Evolutionary conservation across 106 monocot species (phyloP).

Genomic region (Alisma plantagoaquatica): DNA sequence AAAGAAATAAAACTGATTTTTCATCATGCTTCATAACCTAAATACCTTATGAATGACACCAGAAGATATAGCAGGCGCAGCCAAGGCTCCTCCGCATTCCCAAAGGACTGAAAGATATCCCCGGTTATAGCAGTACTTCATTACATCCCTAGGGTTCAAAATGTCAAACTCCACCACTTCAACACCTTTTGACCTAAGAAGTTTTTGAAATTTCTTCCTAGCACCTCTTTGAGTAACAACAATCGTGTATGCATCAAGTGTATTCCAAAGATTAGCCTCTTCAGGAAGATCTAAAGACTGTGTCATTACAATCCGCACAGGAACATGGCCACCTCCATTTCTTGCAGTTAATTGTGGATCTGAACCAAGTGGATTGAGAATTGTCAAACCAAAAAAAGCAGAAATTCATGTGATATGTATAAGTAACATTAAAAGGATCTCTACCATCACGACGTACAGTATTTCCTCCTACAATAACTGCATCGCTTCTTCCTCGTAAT

Average conservation of each 20-base stretch:
- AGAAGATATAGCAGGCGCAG: slow-evolving; percentile 80
- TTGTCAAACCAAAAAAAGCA: slow-evolving; percentile 4
- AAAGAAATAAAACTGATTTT: too few relatives aligned
- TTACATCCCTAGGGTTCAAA: slow-evolving; percentile 82
- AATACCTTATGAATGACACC: slow-evolving; percentile 94
- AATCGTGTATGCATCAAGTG: slow-evolving; percentile 85
- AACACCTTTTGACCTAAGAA: slow-evolving; percentile 86
- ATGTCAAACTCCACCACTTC: slow-evolving; percentile 97
- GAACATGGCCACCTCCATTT: slow-evolving; percentile 75
- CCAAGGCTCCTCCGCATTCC: slow-evolving; percentile 86
- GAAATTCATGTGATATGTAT: too few relatives aligned
- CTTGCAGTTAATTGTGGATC: slow-evolving; percentile 93
- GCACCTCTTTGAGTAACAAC: slow-evolving; percentile 93
- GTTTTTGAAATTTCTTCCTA: slow-evolving; percentile 57
- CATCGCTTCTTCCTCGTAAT: slow-evolving; percentile 93
- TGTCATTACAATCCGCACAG: slow-evolving; percentile 83
- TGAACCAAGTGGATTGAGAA: too few relatives aligned
- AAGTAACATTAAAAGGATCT: too few relatives aligned
- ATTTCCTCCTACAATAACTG: slow-evolving; percentile 92
- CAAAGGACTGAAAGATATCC: slow-evolving; percentile 81
- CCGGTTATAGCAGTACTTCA: slow-evolving; percentile 88
- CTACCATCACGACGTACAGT: slow-evolving; percentile 95
- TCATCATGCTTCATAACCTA: neutral
- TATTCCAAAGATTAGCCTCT: slow-evolving; percentile 90
- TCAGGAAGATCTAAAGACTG: slow-evolving; percentile 81